Evolutionary conservation across 108 stramenopile genomes (phyloP).

Genomic region (Heterococcus sp.): DNA sequence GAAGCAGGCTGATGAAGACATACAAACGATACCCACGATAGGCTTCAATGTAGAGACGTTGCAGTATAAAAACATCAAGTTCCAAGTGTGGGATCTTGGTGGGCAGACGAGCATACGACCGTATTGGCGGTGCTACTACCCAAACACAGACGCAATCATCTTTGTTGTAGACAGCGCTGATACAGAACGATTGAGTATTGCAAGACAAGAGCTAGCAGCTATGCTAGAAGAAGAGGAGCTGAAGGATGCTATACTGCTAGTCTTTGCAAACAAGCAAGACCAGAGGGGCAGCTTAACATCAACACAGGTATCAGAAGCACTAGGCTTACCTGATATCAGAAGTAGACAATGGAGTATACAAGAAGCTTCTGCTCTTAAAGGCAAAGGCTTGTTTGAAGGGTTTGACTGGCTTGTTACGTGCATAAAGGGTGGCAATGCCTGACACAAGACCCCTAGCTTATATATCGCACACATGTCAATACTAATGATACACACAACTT

Average conservation of each 20-base stretch:
- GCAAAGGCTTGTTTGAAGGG: constrained; percentile 96
- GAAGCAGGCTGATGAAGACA: constrained; percentile 71
- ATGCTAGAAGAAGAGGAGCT: constrained; percentile 99
- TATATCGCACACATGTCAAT: neutral
- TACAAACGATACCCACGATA: constrained; percentile 99
- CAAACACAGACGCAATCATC: constrained; percentile 99
- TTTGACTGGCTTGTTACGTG: constrained; percentile 84
- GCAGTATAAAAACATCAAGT: constrained; percentile 99
- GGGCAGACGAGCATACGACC: constrained; percentile 98
- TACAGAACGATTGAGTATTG: constrained; percentile 86
- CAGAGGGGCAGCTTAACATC: constrained; percentile 95
- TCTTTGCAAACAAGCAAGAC: constrained; percentile 99
- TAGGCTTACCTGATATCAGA: constrained; percentile 89
- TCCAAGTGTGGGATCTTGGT: constrained; percentile 98
- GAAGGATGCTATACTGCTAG: constrained; percentile 87
- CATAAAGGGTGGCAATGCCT: constrained; percentile 9
- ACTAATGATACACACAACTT: neutral
- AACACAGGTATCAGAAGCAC: constrained; percentile 88
- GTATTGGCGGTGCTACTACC: constrained; percentile 99
- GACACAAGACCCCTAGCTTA: neutral
- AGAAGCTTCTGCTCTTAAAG: constrained; percentile 96
- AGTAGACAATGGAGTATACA: constrained; percentile 98
- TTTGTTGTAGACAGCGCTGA: constrained; percentile 98
- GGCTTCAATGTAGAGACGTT: constrained; percentile 98
- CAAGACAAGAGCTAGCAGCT: constrained; percentile 86